phyloP scores from a whole-genome alignment of 1,139 yeast genomes.

The Blastobotrys apis region DNA sequence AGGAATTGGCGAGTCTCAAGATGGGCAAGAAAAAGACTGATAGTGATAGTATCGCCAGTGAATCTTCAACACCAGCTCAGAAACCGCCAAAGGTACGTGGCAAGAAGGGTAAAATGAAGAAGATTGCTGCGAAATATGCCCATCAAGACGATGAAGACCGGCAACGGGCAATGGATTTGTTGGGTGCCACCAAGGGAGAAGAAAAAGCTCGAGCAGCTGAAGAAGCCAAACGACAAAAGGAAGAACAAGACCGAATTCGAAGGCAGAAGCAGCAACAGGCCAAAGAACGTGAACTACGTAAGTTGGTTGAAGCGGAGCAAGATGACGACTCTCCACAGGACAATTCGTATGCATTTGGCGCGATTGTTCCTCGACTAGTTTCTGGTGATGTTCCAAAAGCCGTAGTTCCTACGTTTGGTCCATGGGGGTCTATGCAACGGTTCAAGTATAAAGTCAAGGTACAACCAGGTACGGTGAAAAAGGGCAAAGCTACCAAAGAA shows the following conservation, averaged over 20 bases:
- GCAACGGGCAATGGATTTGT: slow-evolving; percentile 62
- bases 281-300: slow-evolving; percentile 48
- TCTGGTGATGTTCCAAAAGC: slow-evolving; percentile 46
- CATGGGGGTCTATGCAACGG: slow-evolving; percentile 77
- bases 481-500: slow-evolving; percentile 80
- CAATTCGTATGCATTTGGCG: slow-evolving; percentile 29
- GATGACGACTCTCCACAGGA: slow-evolving; percentile 32
- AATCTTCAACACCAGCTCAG: slow-evolving; percentile 16
- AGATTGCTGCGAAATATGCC: slow-evolving; percentile 75
- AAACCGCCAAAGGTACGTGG: slow-evolving; percentile 57
- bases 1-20: slow-evolving; percentile 18
- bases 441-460: slow-evolving; percentile 79
- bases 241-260: slow-evolving; percentile 34
- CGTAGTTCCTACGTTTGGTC: slow-evolving; percentile 85
- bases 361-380: slow-evolving; percentile 36
- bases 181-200: slow-evolving; percentile 76
- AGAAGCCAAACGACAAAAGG: slow-evolving; percentile 31
- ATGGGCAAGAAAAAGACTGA: slow-evolving; percentile 15
- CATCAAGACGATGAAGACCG: slow-evolving; percentile 92
- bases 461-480: slow-evolving; percentile 82
- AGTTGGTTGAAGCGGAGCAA: slow-evolving; percentile 32
- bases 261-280: slow-evolving; percentile 40
- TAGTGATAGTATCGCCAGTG: neutral
- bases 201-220: slow-evolving; percentile 39
- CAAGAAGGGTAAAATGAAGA: slow-evolving; percentile 76